Evolutionary conservation across 495 filamentous ascomycete genomes (phyloP), one percentile per base, ranked within the genome.

Genomic region (Penicillium turbatum): DNA sequence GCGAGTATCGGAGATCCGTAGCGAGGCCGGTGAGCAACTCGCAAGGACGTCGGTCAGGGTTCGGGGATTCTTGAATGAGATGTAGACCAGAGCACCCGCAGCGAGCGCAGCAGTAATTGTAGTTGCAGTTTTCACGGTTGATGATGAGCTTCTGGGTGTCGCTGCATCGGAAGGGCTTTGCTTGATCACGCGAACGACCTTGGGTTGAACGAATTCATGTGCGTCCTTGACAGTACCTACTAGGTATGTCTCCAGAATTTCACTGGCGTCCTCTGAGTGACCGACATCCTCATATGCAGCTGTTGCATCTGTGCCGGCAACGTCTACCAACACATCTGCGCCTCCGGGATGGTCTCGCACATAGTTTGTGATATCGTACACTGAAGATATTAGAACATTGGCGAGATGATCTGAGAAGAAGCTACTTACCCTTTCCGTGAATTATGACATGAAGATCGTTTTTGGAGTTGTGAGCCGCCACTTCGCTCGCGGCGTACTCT

Each of bases 321-420:
- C 62, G 39, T 81, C 74, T 1, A 65, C 5, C 1, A 82, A 63
- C 12, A 76, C 59, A 2, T 75, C 73, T 3, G 59, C 59, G 6
- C 78, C 80, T 6, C 80, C 79, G 0, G 79, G 80, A 53, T 81
- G 78, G 51, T 81, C 77, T 37, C 73, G 54, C 0, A 73, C 43
- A 50, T 79, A 81, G 26, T 60, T 61, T 15, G 79, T 67, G 34
- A 78, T 64, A 53, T 81, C 56, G 61, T 77, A 79, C 1, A 81
- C 78, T 81, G 32, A 13, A 32, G 13, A 38, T 5, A 8, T 37
- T 38, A 30, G 43, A 45, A 19, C 6, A 15, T 11, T 47, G 13
- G 12, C 11, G 15, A 10, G 8, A 21, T 6, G 2, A n/a, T 8
- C 4, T 7, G 10, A 8, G 31, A 17, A 7, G 2, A 12, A 15